Evolutionary conservation across 805 yeast species (phyloP).

Genomic region (Saccharomycopsis sp.): DNA sequence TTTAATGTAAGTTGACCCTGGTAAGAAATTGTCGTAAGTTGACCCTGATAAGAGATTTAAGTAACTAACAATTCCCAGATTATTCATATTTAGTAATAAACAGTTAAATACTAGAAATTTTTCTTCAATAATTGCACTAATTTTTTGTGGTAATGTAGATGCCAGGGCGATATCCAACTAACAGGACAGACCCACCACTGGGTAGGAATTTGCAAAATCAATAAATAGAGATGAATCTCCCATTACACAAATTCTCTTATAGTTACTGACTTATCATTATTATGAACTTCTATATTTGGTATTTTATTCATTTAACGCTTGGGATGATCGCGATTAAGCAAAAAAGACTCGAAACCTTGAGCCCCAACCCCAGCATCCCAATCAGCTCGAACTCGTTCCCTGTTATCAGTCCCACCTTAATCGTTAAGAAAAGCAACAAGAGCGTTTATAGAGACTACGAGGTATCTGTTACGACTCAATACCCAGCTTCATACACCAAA

Average conservation of each 20-base stretch:
- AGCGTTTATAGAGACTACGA: not conserved
- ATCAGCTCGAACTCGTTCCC: conserved; percentile 2
- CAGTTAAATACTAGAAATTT: no score
- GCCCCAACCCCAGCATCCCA: not conserved
- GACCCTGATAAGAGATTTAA: no score
- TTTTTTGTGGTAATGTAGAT: no score
- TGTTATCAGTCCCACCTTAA: conserved; percentile 7
- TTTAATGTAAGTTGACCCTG: no score
- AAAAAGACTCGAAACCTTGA: not conserved
- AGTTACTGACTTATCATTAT: not conserved
- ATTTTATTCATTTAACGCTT: not conserved
- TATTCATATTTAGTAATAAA: no score
- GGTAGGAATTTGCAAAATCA: no score
- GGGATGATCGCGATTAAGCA: not conserved
- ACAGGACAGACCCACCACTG: no score
- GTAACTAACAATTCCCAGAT: not conserved
- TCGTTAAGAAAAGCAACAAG: conserved; percentile 1
- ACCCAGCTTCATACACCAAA: conserved; percentile 4
- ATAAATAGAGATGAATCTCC: not conserved
- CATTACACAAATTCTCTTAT: not conserved
- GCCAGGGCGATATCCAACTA: no score
- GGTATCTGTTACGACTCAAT: conserved; percentile 2
- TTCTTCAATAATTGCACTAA: no score
- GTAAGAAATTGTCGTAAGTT: no score
- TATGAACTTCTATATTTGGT: not conserved